Percentiles rank a stretch among this genome's conserved stretches.
Conservation (phyloP, 768 basidiomycete species). For the Mycena rosella region DNA sequence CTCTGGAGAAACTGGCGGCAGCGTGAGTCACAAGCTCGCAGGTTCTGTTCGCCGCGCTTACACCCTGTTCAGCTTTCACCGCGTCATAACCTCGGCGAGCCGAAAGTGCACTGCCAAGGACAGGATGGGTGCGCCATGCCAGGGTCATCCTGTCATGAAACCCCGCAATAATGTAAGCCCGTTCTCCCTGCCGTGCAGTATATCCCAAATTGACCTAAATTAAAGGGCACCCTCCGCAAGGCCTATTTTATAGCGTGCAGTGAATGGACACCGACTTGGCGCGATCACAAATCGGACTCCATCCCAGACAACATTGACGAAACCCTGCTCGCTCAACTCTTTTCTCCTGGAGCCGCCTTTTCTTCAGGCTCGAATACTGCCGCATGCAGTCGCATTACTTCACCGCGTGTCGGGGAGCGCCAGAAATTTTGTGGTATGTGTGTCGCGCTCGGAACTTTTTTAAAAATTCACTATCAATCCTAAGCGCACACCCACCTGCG, state of each 20-base stretch:
- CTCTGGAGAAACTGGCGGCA: not conserved
- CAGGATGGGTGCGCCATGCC: not conserved
- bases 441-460: not conserved
- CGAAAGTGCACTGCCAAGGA: not conserved
- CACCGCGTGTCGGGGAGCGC: constrained; percentile 1
- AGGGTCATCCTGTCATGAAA: not conserved
- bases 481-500: not conserved
- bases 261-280: not conserved
- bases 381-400: constrained; percentile 9
- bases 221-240: not conserved
- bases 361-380: not conserved
- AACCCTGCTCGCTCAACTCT: not conserved
- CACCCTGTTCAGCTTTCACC: not conserved
- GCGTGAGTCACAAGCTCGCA: not conserved
- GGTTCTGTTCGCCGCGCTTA: not conserved
- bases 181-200: too few species aligned
- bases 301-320: not conserved
- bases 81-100: not conserved
- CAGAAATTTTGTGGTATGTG: constrained; percentile 8
- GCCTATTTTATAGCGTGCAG: not conserved
- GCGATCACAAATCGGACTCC: not conserved
- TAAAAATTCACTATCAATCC: too few species aligned
- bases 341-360: not conserved
- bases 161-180: not conserved
- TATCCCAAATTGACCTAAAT: not conserved